Base-by-base conservation (phyloP, 208 protist genomes). In the Trypanosoma theileri region DNA sequence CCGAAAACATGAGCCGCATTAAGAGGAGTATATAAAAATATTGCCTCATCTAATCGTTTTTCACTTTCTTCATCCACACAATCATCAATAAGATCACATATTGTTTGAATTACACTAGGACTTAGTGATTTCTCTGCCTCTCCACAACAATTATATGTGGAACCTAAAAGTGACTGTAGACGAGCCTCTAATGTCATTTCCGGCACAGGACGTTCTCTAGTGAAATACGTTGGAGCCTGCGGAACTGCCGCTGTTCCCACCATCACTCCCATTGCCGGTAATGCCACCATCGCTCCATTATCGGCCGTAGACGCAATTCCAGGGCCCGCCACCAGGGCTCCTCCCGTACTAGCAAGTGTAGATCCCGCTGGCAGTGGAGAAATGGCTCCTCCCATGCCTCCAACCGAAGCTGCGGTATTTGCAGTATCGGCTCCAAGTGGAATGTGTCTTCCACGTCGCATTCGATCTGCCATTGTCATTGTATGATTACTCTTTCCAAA, bases 401-500 rank as follows among this genome's bases (percentile, higher is more conserved):
- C 45, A 13, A 35, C 50, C 1, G 50, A 57, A 26, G 7, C 13
- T 31, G 21, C 14, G 1, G 8, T n/a, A 50, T 14, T 54, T 26
- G 19, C 26, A 12, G 19, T 41, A 59, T 60, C 42, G 16, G 19
- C 50, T 28, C 61, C 69, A 28, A 68, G 59, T n/a, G 52, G 62
- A 0, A 62, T 31, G 1, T 40, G 63, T 58, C 50, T 68, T 21
- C 74, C 66, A 0, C 69, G 28, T 57, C 76, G 67, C 79, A 77
- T 53, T n/a, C 78, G 71, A 46, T 95, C 86, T 1, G 80, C 85
- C 74, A 89, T 84, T 10, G 86, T 91, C 48, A 79, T 77, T 19
- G 21, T 82, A 74, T 96, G 90, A 66, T 92, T 93, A 21, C 75
- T 78, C 66, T 93, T 93, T 56, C 86, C 90, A 62, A 92, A 96